Evolutionary conservation across 208 protist species (phyloP), one percentile per base, ranked within the genome.

Genomic region (Leishmania martiniquensis): DNA sequence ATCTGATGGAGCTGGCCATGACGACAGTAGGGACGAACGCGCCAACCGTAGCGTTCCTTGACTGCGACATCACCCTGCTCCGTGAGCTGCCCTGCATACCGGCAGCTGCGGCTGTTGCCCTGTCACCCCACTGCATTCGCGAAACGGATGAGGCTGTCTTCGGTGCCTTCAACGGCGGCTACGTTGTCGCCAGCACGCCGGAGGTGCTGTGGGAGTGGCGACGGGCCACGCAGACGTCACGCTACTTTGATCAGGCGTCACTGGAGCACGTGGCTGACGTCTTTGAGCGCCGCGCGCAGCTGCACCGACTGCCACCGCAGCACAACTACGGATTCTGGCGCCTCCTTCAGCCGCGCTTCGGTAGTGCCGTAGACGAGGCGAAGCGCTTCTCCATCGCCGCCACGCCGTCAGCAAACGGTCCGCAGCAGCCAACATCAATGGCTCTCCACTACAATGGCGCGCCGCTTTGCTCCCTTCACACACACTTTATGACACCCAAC

Each of bases 261-360:
- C 81, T 97, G 22, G 91, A 97, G 75, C 78, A 71, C 51, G 85
- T 95, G 15, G 87, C 90, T 1, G 85, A 75, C 10, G 29, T 69
- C 60, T 91, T 89, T 72, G 47, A 72, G 59, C 49, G 55, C 9
- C 47, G 66, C 34, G 79, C 29, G 55, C 72, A 65, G 55, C 73
- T 92, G 60, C 78, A 88, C 69, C 76, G 85, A 42, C 75, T 94
- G 15, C 88, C 89, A 29, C 83, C 84, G 45, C 88, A 95, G 68
- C 88, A 93, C 82, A 97, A 97, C 81, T 97, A 94, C 78, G 91
- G 91, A 0, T 97, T 89, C 73, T 97, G 93, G 93, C 89, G 93
- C n/a, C 75, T 97, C 42, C 81, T 93, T 54, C 91, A 95, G 62
- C 75, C 85, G 5, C 72, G 66, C 2, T 55, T 73, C 4, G 77